phyloP scores from a whole-genome alignment of 495 filamentous ascomycete species.

The Neurospora discreta region DNA sequence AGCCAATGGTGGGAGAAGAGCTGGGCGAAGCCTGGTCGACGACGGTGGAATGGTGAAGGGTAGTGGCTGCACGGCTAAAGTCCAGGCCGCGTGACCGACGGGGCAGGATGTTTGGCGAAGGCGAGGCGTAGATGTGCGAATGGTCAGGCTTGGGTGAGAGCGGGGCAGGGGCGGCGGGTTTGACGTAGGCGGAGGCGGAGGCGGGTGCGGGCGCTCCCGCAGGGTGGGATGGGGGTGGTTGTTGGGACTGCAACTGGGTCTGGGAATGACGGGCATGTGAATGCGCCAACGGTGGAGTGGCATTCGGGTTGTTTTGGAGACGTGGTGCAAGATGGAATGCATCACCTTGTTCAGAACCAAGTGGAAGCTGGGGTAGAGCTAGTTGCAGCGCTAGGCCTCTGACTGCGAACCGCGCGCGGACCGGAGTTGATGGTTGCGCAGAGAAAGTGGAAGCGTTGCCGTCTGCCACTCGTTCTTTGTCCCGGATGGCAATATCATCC shows the following conservation, averaged over 20 bases:
- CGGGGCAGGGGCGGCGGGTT: constrained; percentile 41
- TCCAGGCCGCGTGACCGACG: constrained; percentile 79
- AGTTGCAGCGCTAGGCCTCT: constrained; percentile 62
- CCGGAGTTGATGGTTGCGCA: constrained; percentile 34
- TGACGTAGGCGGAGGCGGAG: constrained; percentile 39
- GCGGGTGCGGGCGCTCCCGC: constrained; percentile 11
- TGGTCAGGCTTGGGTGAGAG: constrained; percentile 79
- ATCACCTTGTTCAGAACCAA: constrained; percentile 1
- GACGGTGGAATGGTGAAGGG: constrained; percentile 89
- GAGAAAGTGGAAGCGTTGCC: background rate
- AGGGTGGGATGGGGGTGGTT: background rate
- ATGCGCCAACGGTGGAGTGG: background rate
- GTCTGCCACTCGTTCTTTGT: constrained; percentile 18
- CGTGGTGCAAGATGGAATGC: background rate
- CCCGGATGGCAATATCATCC: constrained; percentile 59
- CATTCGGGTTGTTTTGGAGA: background rate
- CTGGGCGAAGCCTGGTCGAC: constrained; percentile 86
- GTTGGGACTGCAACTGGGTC: background rate
- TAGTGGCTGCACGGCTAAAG: constrained; percentile 88
- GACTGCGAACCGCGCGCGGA: constrained; percentile 46
- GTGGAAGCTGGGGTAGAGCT: constrained; percentile 37
- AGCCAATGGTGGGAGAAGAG: constrained; percentile 76
- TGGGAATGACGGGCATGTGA: background rate
- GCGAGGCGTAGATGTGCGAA: constrained; percentile 69
- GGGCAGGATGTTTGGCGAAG: constrained; percentile 61